Percentiles rank a stretch among this genome's conserved stretches.
These are phyloP conservation scores for Yamadazyma siamensis DNA, from an alignment of 1,139 yeast species.

Conservation along the genomic window DNA sequence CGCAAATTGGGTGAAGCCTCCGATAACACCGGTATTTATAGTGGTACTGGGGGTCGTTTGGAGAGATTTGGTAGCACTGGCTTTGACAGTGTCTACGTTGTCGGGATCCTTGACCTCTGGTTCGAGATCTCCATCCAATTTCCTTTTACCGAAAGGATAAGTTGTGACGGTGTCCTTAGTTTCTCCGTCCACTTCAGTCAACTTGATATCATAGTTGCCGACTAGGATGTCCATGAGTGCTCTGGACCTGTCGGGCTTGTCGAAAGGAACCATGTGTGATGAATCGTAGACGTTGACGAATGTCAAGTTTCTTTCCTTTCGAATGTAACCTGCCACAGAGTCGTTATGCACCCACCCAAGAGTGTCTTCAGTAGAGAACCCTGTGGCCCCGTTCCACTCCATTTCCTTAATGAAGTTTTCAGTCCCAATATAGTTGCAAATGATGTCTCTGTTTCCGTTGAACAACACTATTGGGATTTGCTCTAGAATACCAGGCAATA, in stretches of 20 bases:
- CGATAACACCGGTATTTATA: conserved; percentile 3
- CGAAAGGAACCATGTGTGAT: conserved; percentile 95
- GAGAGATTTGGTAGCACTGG: conserved; percentile 1
- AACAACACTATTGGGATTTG: conserved; percentile 68
- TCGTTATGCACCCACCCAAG: conserved; percentile 55
- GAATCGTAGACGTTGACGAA: conserved; percentile 72
- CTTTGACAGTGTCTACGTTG: conserved; percentile 1
- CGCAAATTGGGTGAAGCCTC: conserved; percentile 13
- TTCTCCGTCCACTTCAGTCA: too few relatives aligned
- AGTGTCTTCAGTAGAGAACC: conserved; percentile 43
- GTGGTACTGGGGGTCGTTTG: conserved; percentile 1
- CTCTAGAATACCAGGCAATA: conserved; percentile 63
- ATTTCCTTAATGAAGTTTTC: conserved; percentile 59
- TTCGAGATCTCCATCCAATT: conserved; percentile 4
- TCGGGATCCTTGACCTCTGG: conserved; percentile 1
- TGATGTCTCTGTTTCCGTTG: conserved; percentile 85
- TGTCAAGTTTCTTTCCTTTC: conserved; percentile 67
- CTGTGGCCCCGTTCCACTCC: conserved; percentile 64
- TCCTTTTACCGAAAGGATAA: conserved; percentile 28
- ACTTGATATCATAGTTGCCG: conserved; percentile 27
- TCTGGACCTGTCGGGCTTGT: conserved; percentile 65
- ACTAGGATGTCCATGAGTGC: conserved; percentile 59
- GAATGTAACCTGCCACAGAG: conserved; percentile 48
- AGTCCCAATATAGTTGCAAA: conserved; percentile 82
- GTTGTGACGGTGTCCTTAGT: conserved; percentile 21